Base-by-base conservation (phyloP, 805 yeast species). In the Saccharomycopsis sp. region DNA sequence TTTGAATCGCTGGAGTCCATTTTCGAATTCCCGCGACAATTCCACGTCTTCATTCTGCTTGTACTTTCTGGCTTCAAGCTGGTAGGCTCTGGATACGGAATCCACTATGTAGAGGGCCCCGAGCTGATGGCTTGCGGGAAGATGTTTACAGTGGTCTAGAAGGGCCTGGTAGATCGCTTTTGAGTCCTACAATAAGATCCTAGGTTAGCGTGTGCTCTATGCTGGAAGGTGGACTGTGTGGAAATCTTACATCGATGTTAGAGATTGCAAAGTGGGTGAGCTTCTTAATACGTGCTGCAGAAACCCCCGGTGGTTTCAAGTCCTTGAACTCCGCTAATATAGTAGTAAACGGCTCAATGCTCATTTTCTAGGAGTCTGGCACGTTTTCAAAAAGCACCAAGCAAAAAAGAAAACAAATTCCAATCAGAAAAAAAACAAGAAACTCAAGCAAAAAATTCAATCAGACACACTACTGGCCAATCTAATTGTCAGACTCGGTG, bases 251-350 rank as follows among this genome's bases (percentile, higher is more conserved):
- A 59, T 68, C 71, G 58, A 87, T 86, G 70, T 89, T 81, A 63
- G 79, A 80, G 61, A 85, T 76, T 57, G 96, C 94, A 61, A 87
- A 70, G 57, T 88, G 86, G 52, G 91, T 87, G 68, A 91, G 75
- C 67, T 84, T 84, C 71, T 88, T 88, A 72, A 92, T 92, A 74
- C 97, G 89, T 57, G 96, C 83, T 51, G 97, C 98, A 29, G 97
- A 90, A 55, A 92, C 92, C 61, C 98, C 97, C 14, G 91, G 91
- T n/a, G 96, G 82, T 71, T 84, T 85, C 64, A 86, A 73, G 2
- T 79, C 75, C 63, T 69, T 74, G 55, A 75, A 71, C 56, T 75
- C 73, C 61, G 72, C 73, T 65, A 75, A 66, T 63, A 75, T 70
- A 57, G 68, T 72, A 69, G 71, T 72, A 63, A 74, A 73, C 54